These are phyloP conservation scores for Rhodotorula taiwanensis DNA, from an alignment of 768 basidiomycete genomes.

Conservation along the genomic window DNA sequence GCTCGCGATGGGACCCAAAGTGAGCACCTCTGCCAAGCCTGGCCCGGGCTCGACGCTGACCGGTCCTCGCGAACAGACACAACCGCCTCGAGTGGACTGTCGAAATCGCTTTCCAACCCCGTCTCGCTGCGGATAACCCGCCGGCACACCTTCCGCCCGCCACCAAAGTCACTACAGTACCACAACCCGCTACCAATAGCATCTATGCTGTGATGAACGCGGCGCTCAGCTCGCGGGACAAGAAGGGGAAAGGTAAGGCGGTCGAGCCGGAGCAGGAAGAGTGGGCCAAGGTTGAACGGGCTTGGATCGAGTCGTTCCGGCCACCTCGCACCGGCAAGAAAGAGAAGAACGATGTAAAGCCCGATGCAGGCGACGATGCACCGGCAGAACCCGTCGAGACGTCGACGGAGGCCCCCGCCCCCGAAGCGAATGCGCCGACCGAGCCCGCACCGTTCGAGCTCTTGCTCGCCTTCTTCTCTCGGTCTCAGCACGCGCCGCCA, in stretches of 20 bases:
- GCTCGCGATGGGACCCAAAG: constrained; percentile 32
- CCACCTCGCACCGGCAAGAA: not conserved
- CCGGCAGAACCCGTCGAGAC: no score
- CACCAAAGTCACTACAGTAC: constrained; percentile 4
- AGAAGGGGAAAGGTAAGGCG: constrained; percentile 29
- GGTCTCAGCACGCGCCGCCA: not conserved
- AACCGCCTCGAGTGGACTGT: constrained; percentile 33
- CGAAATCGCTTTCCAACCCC: constrained; percentile 29
- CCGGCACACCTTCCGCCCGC: constrained; percentile 2
- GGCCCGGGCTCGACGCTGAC: no score
- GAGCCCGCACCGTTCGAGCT: constrained; percentile 15
- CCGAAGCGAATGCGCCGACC: no score
- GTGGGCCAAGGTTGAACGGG: not conserved
- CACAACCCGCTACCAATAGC: not conserved
- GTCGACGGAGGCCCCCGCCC: no score
- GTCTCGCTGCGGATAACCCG: constrained; percentile 15
- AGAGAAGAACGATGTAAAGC: not conserved
- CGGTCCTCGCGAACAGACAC: not conserved
- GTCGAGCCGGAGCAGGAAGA: constrained; percentile 21
- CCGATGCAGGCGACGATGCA: no score
- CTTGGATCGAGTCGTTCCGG: constrained; percentile 20
- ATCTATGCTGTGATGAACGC: constrained; percentile 11
- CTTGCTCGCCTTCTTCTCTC: constrained; percentile 21
- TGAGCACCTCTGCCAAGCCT: not conserved
- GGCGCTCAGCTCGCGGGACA: constrained; percentile 11